Conservation (phyloP, 1,284 basidiomycete species). For the Tremellales sp. region DNA sequence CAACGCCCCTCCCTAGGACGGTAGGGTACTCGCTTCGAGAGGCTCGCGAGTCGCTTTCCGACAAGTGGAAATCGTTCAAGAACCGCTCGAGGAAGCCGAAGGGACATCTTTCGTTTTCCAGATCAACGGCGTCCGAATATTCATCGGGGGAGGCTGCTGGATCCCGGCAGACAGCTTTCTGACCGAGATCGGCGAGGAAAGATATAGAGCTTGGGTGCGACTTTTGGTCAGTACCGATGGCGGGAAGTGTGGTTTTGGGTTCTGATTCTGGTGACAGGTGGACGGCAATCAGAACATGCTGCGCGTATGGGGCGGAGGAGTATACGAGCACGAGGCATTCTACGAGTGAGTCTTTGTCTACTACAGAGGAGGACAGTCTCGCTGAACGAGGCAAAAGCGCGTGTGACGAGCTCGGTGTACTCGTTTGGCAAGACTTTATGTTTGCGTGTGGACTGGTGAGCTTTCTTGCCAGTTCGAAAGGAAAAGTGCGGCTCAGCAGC, state of each 20-base stretch:
- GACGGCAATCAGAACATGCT: constrained; percentile 56
- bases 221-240: constrained; percentile 38
- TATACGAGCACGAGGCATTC: constrained; percentile 53
- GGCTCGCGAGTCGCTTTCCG: constrained; percentile 63
- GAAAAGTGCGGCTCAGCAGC: not conserved
- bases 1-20: constrained; percentile 13
- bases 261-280: constrained; percentile 18
- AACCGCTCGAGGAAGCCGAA: constrained; percentile 64
- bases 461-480: constrained; percentile 1
- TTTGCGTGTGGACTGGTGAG: constrained; percentile 59
- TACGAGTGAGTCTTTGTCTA: constrained; percentile 45
- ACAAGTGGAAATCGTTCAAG: constrained; percentile 67
- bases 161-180: constrained; percentile 86
- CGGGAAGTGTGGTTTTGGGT: not conserved
- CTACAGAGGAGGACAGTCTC: constrained; percentile 21
- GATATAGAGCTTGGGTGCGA: constrained; percentile 51
- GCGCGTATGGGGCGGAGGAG: constrained; percentile 55
- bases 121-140: constrained; percentile 80
- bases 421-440: constrained; percentile 55
- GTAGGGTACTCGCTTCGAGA: constrained; percentile 14
- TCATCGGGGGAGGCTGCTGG: constrained; percentile 90
- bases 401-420: constrained; percentile 64
- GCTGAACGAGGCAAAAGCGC: constrained; percentile 8
- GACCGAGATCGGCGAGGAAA: constrained; percentile 60
- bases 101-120: constrained; percentile 82